These are phyloP conservation scores for Rehmannia glutinosa DNA, from an alignment of 257 asterid species.

Conservation along the genomic window DNA sequence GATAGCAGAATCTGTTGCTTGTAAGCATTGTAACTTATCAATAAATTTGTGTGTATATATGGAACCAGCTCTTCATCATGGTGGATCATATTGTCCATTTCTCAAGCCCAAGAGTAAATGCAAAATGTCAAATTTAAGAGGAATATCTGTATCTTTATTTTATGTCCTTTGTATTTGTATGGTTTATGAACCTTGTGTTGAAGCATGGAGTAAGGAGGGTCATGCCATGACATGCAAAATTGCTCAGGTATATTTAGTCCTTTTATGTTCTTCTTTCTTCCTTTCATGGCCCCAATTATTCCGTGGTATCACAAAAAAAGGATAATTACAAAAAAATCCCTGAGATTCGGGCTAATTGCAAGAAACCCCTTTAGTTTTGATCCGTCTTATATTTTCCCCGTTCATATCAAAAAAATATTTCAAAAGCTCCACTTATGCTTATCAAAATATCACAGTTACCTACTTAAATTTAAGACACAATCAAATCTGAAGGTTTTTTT, in stretches of 20 bases:
- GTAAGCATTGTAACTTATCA: conserved; percentile 39
- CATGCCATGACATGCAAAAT: conserved; percentile 82
- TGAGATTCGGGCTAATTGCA: no score
- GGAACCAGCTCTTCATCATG: conserved; percentile 9
- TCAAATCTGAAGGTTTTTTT: no score
- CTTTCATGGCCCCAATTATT: no score
- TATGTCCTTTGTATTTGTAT: conserved; percentile 28
- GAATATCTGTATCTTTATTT: conserved; percentile 15
- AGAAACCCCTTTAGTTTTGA: no score
- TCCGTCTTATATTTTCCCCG: no score
- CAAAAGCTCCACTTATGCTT: no score
- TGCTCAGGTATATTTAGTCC: conserved; percentile 61
- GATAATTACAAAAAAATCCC: no score
- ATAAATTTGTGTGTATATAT: conserved; percentile 18
- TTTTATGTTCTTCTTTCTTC: no score
- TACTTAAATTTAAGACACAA: no score
- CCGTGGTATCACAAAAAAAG: no score
- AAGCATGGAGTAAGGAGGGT: conserved; percentile 95
- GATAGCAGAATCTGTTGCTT: conserved; percentile 31
- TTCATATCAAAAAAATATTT: no score
- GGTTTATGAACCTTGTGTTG: conserved; percentile 34
- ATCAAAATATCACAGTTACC: no score
- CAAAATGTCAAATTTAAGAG: conserved; percentile 19
- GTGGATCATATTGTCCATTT: conserved; percentile 12
- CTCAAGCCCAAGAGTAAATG: neutral